Base-by-base conservation (phyloP, 2,329 filamentous ascomycete species). In the Penicillium sp. region DNA sequence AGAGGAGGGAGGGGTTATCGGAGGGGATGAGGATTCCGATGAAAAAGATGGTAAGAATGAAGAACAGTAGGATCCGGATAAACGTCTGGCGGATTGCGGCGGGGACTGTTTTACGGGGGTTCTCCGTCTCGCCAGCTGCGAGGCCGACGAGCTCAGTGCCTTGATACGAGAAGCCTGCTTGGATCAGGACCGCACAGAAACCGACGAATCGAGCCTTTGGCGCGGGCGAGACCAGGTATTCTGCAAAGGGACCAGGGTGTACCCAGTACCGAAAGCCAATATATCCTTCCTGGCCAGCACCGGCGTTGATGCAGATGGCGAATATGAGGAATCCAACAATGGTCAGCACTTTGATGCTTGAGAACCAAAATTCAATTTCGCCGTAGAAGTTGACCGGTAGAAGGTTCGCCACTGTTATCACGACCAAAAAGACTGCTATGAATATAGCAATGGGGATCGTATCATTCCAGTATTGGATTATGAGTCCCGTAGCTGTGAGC, bases 131-230 rank as follows among this genome's bases (percentile, higher is more conserved):
- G 63, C 90, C 91, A 5, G 90, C 91, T 17, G 89, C 90, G 52
- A 93, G 87, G 63, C 88, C 91, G 7, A 92, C 90, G n/a, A 92
- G 84, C 77, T 93, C 91, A 3, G 90, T 86, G 45, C 91, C 91
- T 74, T 75, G 73, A 52, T 77, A 80, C 6, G 76, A 76, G 60
- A 79, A 80, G 4, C 73, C 75, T 2, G 78, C 76, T 53, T 78
- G 72, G 52, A 77, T 75, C 61, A 86, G 82, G 62, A 82, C 82
- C 17, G 75, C 75, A 75, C 78, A 89, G 67, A 87, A 87, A 11
- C 85, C 86, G 7, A 91, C 80, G 70, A 92, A 91, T 50, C 83
- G 81, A 21, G 88, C 89, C 17, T 58, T 64, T 13, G 66, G 66
- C 29, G 65, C 66, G 17, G 66, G 62, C n/a, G 56, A 53, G n/a